Evolutionary conservation across 73 alveolate species (phyloP).

Genomic region (Paramecium bursaria): DNA sequence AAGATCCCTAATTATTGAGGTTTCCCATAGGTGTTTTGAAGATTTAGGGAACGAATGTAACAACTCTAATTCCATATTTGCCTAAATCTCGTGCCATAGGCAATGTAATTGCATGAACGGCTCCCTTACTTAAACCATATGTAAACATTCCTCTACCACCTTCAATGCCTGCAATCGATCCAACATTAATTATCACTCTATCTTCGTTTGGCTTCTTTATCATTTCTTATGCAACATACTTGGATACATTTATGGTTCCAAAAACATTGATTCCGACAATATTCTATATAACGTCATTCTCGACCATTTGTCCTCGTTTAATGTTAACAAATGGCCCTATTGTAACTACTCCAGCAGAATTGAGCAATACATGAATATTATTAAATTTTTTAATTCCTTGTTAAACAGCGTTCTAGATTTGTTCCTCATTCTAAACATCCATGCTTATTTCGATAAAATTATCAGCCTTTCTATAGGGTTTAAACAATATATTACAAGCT

Average conservation of each 20-base stretch:
- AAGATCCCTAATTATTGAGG: slow-evolving; percentile 71
- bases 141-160: slow-evolving; percentile 90
- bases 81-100: slow-evolving; percentile 98
- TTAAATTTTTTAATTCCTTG: slow-evolving; percentile 77
- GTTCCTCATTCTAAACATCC: slow-evolving; percentile 81
- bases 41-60: slow-evolving; percentile 85
- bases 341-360: slow-evolving; percentile 90
- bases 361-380: slow-evolving; percentile 79
- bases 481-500: slow-evolving; percentile 23
- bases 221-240: slow-evolving; percentile 83
- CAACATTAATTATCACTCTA: slow-evolving; percentile 89
- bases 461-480: slow-evolving; percentile 65
- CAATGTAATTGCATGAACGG: slow-evolving; percentile 87
- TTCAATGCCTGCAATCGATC: slow-evolving; percentile 91
- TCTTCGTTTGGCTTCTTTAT: slow-evolving; percentile 80
- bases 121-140: slow-evolving; percentile 93
- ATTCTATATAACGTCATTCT: slow-evolving; percentile 71
- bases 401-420: slow-evolving; percentile 76
- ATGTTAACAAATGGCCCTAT: slow-evolving; percentile 73
- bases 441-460: slow-evolving; percentile 71
- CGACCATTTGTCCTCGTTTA: slow-evolving; percentile 69
- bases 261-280: slow-evolving; percentile 82
- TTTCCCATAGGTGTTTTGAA: slow-evolving; percentile 84
- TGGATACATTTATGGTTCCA: slow-evolving; percentile 87
- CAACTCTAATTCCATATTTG: slow-evolving; percentile 85